Conservation (phyloP, 2,329 filamentous ascomycete genomes). For the Chaetomiaceae sp. region DNA sequence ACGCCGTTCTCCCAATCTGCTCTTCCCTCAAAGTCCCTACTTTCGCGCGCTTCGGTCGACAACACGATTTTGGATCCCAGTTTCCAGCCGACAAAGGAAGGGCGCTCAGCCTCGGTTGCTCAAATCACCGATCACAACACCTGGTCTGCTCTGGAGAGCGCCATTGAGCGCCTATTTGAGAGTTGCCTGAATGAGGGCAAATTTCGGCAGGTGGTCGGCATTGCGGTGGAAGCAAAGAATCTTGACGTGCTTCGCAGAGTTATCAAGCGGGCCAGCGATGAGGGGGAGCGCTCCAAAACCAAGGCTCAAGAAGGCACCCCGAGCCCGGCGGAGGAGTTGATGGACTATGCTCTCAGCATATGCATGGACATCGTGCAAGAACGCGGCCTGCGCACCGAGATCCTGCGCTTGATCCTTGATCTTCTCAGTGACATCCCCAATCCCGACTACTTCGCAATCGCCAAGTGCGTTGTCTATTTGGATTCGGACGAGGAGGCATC, state of each 20-base stretch:
- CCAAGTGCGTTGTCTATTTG: constrained; percentile 94
- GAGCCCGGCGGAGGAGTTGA: constrained; percentile 76
- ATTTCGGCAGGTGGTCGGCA: constrained; percentile 93
- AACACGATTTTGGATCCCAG: constrained; percentile 56
- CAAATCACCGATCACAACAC: constrained; percentile 63
- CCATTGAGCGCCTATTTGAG: constrained; percentile 88
- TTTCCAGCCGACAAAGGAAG: constrained; percentile 50
- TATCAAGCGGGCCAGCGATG: constrained; percentile 82
- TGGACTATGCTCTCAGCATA: constrained; percentile 93
- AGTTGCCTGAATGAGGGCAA: constrained; percentile 78
- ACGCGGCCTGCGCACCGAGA: constrained; percentile 73
- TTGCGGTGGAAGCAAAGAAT: constrained; percentile 91
- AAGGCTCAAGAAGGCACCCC: constrained; percentile 46
- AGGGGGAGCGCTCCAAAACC: constrained; percentile 66
- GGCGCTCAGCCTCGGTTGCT: constrained; percentile 54
- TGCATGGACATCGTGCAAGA: constrained; percentile 99
- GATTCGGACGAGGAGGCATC: constrained; percentile 89
- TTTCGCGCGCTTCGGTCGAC: constrained; percentile 72
- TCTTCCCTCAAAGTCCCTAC: constrained; percentile 85
- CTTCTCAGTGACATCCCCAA: constrained; percentile 88
- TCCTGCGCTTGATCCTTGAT: constrained; percentile 85
- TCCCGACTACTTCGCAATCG: constrained; percentile 96
- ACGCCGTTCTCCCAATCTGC: constrained; percentile 94
- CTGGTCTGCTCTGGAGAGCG: constrained; percentile 70
- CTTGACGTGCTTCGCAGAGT: constrained; percentile 79